These are phyloP conservation scores for Backusella mclennaniae DNA, from an alignment of 192 early-diverging fungal genomes.

Conservation along the genomic window DNA sequence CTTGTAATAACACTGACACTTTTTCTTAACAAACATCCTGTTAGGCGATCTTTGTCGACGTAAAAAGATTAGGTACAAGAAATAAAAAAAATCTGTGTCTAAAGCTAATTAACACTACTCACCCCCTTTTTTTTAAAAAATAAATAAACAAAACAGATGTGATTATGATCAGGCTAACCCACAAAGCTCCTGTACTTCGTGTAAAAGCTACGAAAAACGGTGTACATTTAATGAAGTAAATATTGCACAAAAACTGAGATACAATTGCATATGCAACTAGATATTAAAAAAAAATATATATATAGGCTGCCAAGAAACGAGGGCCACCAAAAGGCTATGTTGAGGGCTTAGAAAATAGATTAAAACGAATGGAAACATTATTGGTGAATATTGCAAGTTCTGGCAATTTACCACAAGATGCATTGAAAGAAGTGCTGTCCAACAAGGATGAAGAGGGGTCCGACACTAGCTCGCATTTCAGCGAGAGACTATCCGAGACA, in stretches of 20 bases:
- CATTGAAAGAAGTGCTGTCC: background rate
- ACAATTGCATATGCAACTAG: background rate
- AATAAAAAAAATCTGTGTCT: background rate
- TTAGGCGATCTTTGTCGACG: conserved; percentile 34
- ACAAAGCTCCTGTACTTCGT: conserved; percentile 21
- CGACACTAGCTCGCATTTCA: background rate
- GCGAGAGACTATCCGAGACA: background rate
- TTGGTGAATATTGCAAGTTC: conserved; percentile 25
- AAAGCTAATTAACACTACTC: background rate
- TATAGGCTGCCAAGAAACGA: conserved; percentile 31
- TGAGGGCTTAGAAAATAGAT: conserved; percentile 26
- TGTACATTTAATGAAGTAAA: conserved; percentile 35
- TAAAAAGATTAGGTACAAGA: conserved; percentile 34
- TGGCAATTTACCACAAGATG: conserved; percentile 9
- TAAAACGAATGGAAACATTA: conserved; percentile 33
- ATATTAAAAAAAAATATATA: background rate
- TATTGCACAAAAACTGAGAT: background rate
- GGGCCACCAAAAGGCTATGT: conserved; percentile 35
- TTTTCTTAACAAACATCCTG: background rate
- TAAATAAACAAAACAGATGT: conserved; percentile 22
- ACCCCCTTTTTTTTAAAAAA: background rate
- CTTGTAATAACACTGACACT: background rate
- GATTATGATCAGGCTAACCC: conserved; percentile 21
- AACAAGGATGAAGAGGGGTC: background rate
- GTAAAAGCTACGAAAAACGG: conserved; percentile 16